Base-by-base conservation (phyloP, 441 rosid species). In the Sinapis alba region DNA sequence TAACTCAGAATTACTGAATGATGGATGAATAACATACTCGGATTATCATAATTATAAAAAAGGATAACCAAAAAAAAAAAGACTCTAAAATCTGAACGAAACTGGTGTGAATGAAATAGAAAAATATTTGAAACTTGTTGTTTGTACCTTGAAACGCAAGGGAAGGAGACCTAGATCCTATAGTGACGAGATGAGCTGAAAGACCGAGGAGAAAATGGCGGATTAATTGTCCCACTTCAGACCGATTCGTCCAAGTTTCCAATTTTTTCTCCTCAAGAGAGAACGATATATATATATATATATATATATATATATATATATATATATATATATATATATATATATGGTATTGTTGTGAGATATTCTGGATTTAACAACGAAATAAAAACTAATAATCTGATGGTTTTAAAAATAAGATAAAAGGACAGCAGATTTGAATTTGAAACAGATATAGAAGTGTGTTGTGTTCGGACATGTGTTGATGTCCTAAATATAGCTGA, bases 121-220 rank as follows among this genome's bases (percentile, higher is more conserved):
- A 61, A 71, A 71, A 12, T 0, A 47, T 19, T 71, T 65, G 63
- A 71, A 53, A 66, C 6, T 10, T 36, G 57, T 45, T 36, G n/a
- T 9, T 51, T 15, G 7, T 72, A 77, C 78, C 77, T 16, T 69
- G 65, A 30, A 69, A 69, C 63, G 73, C 54, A 80, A 78, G 75
- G 57, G 41, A 84, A 79, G 81, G 76, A 60, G 62, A 75, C 82
- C 67, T 79, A 83, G 90, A 85, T 87, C 90, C 84, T 79, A 79
- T 62, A 76, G 69, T 66, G 80, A 60, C 62, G 73, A 32, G 53
- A 67, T 16, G 62, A 70, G 41, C 63, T 65, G 77, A 43, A 72
- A 80, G 73, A 66, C 71, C 65, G 34, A 36, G 30, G 68, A 75
- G 71, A 59, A 71, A 77, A 78, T 32, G 64, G 66, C 65, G 72